These are phyloP conservation scores for Stereocaulon alpinum DNA, from an alignment of 495 filamentous ascomycete genomes.

Conservation along the genomic window DNA sequence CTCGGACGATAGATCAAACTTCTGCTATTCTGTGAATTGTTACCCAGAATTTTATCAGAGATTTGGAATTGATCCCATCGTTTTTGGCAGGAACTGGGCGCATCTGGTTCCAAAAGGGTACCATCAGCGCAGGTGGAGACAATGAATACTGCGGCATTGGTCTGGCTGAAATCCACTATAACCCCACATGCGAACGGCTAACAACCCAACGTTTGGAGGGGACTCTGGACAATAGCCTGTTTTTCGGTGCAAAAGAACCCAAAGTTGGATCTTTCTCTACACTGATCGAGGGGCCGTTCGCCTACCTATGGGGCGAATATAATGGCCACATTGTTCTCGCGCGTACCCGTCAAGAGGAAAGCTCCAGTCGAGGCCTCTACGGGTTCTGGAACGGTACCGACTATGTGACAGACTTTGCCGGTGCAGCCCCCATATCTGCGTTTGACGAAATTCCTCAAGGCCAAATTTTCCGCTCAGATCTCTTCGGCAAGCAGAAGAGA, in stretches of 20 bases:
- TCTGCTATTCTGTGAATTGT: too few species aligned
- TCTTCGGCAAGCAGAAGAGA: conserved; percentile 22
- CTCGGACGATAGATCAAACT: neutral
- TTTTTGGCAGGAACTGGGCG: conserved; percentile 6
- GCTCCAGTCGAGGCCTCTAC: conserved; percentile 9
- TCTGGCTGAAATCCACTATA: conserved; percentile 6
- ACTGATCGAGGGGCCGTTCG: conserved; percentile 8
- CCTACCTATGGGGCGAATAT: conserved; percentile 24
- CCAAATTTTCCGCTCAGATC: conserved; percentile 20
- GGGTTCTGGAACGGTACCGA: conserved; percentile 21
- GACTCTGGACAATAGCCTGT: neutral
- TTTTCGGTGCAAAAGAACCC: conserved; percentile 20
- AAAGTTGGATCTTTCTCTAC: conserved; percentile 21
- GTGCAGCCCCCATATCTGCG: conserved; percentile 13
- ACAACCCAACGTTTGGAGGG: conserved; percentile 4
- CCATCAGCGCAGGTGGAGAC: conserved; percentile 6
- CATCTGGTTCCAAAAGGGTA: conserved; percentile 21
- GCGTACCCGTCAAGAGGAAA: conserved; percentile 11
- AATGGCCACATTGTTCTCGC: conserved; percentile 20
- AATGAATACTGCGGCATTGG: conserved; percentile 19
- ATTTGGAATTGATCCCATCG: neutral
- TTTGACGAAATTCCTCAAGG: conserved; percentile 23
- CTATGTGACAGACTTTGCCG: conserved; percentile 13
- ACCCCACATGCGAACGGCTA: conserved; percentile 3
- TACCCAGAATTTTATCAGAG: too few species aligned